Evolutionary conservation across 2,329 filamentous ascomycete species (phyloP).

Genomic region (Xylariaceae sp.): DNA sequence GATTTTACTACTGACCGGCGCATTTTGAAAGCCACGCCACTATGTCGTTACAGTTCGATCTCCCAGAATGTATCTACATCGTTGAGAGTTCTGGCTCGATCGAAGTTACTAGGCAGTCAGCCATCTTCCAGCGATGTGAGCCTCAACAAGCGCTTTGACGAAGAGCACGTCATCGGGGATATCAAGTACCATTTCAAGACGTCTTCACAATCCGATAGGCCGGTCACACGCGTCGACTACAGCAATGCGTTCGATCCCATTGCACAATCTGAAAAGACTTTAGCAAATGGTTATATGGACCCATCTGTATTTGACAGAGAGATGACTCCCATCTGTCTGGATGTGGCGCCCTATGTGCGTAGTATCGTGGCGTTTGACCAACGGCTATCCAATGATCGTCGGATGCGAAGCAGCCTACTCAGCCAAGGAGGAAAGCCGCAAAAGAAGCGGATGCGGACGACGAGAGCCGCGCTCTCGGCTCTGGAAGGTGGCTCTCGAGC

Average conservation of each 20-base stretch:
- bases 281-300: slow-evolving; percentile 45
- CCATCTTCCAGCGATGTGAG: not conserved
- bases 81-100: slow-evolving; percentile 33
- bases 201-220: slow-evolving; percentile 17
- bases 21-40: slow-evolving; percentile 43
- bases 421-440: slow-evolving; percentile 48
- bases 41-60: slow-evolving; percentile 31
- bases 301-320: slow-evolving; percentile 74
- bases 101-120: slow-evolving; percentile 12
- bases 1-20: slow-evolving; percentile 47
- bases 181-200: slow-evolving; percentile 38
- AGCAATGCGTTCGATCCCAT: slow-evolving; percentile 58
- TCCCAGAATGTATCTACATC: slow-evolving; percentile 31
- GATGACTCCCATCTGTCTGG: slow-evolving; percentile 59
- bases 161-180: slow-evolving; percentile 18
- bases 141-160: slow-evolving; percentile 18
- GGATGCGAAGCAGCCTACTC: slow-evolving; percentile 56
- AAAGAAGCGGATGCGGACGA: slow-evolving; percentile 62
- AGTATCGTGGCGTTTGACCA: slow-evolving; percentile 74
- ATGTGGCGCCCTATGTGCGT: slow-evolving; percentile 87
- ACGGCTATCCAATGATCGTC: slow-evolving; percentile 61
- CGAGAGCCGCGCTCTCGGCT: slow-evolving; percentile 68
- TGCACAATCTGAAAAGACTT: slow-evolving; percentile 44
- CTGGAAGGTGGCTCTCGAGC: slow-evolving; percentile 67
- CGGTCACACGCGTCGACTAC: slow-evolving; percentile 47